These are phyloP conservation scores for Colletotrichum euphorbiae DNA, from an alignment of 2,329 filamentous ascomycete genomes.

Conservation along the genomic window DNA sequence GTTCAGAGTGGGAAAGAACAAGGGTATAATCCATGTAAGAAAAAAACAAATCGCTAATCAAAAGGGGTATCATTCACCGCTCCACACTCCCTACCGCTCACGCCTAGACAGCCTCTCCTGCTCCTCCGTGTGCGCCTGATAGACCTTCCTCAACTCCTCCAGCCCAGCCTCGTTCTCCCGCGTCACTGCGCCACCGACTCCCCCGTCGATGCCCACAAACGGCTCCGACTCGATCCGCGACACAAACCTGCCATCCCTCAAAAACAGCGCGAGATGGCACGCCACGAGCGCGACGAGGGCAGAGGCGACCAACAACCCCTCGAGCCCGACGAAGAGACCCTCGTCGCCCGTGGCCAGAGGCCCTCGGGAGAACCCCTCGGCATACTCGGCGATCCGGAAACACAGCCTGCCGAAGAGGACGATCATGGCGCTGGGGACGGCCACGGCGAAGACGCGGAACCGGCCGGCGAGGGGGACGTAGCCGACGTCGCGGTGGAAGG, in stretches of 20 bases:
- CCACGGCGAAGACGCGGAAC: constrained; percentile 45
- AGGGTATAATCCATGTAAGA: background rate
- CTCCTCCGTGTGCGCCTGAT: constrained; percentile 32
- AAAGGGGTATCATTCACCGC: background rate
- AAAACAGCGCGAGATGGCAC: constrained; percentile 46
- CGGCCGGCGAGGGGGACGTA: constrained; percentile 43
- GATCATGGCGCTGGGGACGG: constrained; percentile 42
- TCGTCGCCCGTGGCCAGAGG: constrained; percentile 43
- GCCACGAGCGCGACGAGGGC: constrained; percentile 45
- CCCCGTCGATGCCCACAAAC: constrained; percentile 12
- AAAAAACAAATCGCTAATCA: background rate
- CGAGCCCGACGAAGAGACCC: constrained; percentile 45
- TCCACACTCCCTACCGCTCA: background rate
- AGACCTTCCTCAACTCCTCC: constrained; percentile 37
- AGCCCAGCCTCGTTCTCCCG: constrained; percentile 23
- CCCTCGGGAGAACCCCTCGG: constrained; percentile 44
- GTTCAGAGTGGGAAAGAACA: background rate
- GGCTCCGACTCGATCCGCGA: constrained; percentile 23
- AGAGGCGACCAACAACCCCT: constrained; percentile 47
- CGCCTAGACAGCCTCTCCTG: constrained; percentile 18
- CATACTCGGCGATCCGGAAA: constrained; percentile 45
- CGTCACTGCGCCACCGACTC: background rate
- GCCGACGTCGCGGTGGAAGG: constrained; percentile 45
- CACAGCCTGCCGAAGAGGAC: constrained; percentile 44
- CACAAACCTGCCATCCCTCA: constrained; percentile 24